Evolutionary conservation across 2,329 filamentous ascomycete species (phyloP).

Genomic region (Fusarium zealandicum): DNA sequence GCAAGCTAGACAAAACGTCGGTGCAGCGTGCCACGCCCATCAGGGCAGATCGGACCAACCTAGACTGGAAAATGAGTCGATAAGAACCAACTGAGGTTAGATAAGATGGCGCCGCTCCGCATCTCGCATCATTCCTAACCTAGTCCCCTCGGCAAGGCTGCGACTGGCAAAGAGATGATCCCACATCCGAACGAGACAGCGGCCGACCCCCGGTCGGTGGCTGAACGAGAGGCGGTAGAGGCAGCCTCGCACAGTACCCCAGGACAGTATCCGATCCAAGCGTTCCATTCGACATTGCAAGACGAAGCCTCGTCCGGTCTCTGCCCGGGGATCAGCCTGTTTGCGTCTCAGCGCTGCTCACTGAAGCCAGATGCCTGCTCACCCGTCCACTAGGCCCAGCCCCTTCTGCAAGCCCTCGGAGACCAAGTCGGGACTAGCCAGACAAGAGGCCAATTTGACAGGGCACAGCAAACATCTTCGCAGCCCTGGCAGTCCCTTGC

Average conservation of each 20-base stretch:
- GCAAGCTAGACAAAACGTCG: neutral
- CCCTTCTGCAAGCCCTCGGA: too few species aligned
- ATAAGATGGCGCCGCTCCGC: too few species aligned
- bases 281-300: neutral
- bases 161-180: neutral
- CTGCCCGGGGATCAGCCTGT: neutral
- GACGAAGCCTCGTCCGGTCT: neutral
- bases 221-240: neutral
- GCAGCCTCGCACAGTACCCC: neutral
- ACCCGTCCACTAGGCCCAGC: too few species aligned
- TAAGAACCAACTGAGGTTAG: too few species aligned
- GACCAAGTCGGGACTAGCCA: too few species aligned
- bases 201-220: neutral
- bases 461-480: too few species aligned
- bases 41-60: neutral
- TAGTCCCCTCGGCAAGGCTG: neutral
- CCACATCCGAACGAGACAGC: neutral
- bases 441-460: too few species aligned
- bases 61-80: neutral
- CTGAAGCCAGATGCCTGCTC: too few species aligned
- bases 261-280: conserved; percentile 2
- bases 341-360: neutral
- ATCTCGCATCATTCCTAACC: too few species aligned
- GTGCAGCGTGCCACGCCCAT: neutral
- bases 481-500: too few species aligned